Percentiles rank a stretch among this genome's conserved stretches.
phyloP scores from a whole-genome alignment of 2,329 filamentous ascomycete genomes.

The Pseudogymnoascus sp. region DNA sequence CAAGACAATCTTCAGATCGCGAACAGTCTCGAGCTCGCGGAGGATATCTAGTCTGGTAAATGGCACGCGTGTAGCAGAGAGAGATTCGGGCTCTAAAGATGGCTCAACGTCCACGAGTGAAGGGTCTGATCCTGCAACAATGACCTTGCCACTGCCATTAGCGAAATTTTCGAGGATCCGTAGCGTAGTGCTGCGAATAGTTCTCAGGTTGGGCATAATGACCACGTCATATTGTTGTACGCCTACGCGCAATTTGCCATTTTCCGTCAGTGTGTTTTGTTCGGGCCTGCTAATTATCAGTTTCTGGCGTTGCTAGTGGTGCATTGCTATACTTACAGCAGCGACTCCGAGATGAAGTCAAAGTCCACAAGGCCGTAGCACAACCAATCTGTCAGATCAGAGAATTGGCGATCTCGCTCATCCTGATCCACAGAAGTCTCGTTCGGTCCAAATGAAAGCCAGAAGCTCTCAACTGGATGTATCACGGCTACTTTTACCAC shows the following conservation, averaged over 20 bases:
- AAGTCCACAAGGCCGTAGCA: slow-evolving; percentile 29
- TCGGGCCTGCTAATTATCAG: slow-evolving; percentile 3
- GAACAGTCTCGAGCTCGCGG: slow-evolving; percentile 18
- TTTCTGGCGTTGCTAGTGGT: background rate
- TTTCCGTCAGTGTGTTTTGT: background rate
- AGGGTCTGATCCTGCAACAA: slow-evolving; percentile 22
- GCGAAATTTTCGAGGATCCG: slow-evolving; percentile 22
- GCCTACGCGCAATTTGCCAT: slow-evolving; percentile 21
- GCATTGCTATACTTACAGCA: slow-evolving; percentile 22
- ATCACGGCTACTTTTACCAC: slow-evolving; percentile 27
- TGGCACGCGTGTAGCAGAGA: slow-evolving; percentile 10
- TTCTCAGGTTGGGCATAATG: slow-evolving; percentile 27
- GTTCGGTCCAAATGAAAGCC: slow-evolving; percentile 28
- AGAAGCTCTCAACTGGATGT: slow-evolving; percentile 31
- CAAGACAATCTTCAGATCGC: slow-evolving; percentile 21
- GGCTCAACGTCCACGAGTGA: slow-evolving; percentile 20
- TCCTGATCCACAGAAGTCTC: slow-evolving; percentile 22
- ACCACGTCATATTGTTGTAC: slow-evolving; percentile 28
- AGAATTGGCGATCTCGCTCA: slow-evolving; percentile 23
- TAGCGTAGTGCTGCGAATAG: slow-evolving; percentile 28
- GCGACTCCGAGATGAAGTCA: slow-evolving; percentile 29
- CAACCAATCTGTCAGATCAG: slow-evolving; percentile 25
- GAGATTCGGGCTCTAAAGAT: background rate
- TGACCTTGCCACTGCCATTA: slow-evolving; percentile 19
- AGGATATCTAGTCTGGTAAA: slow-evolving; percentile 21